Conservation (phyloP, 345 rosid genomes). For the Eucalyptus sp. region DNA sequence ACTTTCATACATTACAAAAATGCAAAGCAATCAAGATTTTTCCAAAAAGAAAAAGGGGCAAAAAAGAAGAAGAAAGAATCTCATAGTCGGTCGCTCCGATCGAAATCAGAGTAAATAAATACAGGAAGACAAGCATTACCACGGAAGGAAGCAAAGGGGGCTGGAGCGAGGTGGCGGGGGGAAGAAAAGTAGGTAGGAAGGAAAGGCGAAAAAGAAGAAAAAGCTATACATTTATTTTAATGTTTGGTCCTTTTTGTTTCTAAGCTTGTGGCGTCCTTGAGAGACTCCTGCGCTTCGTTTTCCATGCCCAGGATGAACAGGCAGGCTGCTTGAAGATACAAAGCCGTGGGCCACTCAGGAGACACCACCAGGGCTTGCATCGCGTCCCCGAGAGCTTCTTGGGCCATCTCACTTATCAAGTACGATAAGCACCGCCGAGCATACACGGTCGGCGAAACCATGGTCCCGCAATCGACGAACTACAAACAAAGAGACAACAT, state of each 20-base stretch:
- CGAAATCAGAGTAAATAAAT: not conserved
- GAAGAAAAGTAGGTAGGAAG: not conserved
- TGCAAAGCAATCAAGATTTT: not conserved
- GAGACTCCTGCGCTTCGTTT: constrained; percentile 75
- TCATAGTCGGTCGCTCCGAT: not conserved
- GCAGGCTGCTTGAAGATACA: constrained; percentile 82
- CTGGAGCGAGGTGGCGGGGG: not conserved
- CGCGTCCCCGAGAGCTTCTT: constrained; percentile 82
- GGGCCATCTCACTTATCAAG: constrained; percentile 60
- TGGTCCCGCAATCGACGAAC: constrained; percentile 87
- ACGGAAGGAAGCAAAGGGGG: not conserved
- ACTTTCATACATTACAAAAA: not conserved
- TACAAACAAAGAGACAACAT: not conserved
- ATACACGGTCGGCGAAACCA: constrained; percentile 82
- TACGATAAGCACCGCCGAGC: constrained; percentile 83
- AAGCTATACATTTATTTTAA: constrained; percentile 27
- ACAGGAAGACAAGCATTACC: not conserved
- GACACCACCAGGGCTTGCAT: constrained; percentile 81
- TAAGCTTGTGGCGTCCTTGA: constrained; percentile 59
- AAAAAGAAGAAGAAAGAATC: not conserved
- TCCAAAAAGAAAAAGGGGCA: not conserved
- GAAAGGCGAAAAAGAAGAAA: not conserved
- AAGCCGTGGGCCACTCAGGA: constrained; percentile 75
- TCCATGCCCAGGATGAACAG: constrained; percentile 85
- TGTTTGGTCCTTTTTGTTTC: constrained; percentile 48